These are phyloP conservation scores for Microdochium bolleyi DNA, from an alignment of 2,329 filamentous ascomycete species.

Conservation along the genomic window DNA sequence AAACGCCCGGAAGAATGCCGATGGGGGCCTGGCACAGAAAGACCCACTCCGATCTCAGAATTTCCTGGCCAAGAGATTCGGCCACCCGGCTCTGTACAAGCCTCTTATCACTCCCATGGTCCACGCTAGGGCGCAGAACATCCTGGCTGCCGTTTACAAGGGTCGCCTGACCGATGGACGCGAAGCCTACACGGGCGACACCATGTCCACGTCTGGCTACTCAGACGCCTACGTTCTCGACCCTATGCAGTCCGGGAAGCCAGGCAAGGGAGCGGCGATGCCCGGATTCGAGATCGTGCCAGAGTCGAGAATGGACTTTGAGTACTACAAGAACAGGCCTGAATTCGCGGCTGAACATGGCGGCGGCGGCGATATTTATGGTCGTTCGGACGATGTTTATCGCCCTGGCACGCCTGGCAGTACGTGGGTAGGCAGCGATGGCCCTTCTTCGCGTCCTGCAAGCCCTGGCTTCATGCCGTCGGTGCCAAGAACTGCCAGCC, in stretches of 20 bases:
- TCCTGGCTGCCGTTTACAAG: conserved; percentile 78
- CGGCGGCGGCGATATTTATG: conserved; percentile 59
- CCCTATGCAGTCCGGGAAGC: conserved; percentile 55
- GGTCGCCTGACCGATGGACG: conserved; percentile 67
- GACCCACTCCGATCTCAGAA: conserved; percentile 51
- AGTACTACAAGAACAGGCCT: conserved; percentile 81
- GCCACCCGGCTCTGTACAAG: conserved; percentile 84
- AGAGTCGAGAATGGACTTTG: conserved; percentile 79
- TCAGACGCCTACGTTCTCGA: conserved; percentile 77
- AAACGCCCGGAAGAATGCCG: conserved; percentile 39
- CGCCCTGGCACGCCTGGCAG: conserved; percentile 56
- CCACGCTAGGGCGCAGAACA: conserved; percentile 78
- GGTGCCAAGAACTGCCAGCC: conserved; percentile 17
- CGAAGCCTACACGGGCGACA: conserved; percentile 47
- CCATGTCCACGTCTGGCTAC: conserved; percentile 59
- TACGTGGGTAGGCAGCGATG: conserved; percentile 33
- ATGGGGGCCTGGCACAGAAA: conserved; percentile 36
- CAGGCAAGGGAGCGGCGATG: conserved; percentile 37
- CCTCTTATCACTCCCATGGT: conserved; percentile 93
- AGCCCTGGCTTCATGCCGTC: conserved; percentile 33
- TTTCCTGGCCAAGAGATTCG: conserved; percentile 70
- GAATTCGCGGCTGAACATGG: conserved; percentile 85
- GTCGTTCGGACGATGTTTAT: conserved; percentile 47
- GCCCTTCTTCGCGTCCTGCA: conserved; percentile 38
- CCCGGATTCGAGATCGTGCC: conserved; percentile 86